These are phyloP conservation scores for Fusarium sp. DNA, from an alignment of 2,329 filamentous ascomycete species.

Conservation along the genomic window DNA sequence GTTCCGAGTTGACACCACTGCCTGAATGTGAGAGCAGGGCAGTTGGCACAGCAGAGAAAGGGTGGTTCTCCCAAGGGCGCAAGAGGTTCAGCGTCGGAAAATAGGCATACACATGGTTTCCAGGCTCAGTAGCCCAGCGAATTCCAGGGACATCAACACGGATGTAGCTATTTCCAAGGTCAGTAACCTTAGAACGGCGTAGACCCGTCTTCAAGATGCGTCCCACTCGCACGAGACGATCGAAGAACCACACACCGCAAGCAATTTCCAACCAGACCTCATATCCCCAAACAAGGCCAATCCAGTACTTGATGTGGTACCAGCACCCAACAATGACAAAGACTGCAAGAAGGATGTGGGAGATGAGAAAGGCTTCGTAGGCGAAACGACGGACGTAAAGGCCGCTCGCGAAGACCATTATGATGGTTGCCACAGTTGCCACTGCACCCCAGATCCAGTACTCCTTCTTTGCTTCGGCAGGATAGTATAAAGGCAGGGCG, in stretches of 20 bases:
- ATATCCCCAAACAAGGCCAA: slow-evolving; percentile 40
- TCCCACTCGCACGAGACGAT: slow-evolving; percentile 55
- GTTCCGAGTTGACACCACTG: background rate
- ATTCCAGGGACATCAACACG: slow-evolving; percentile 57
- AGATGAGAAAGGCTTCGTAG: slow-evolving; percentile 57
- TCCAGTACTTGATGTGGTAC: slow-evolving; percentile 52
- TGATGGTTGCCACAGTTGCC: slow-evolving; percentile 47
- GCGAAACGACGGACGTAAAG: slow-evolving; percentile 48
- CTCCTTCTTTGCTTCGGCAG: slow-evolving; percentile 36
- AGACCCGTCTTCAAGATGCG: slow-evolving; percentile 54
- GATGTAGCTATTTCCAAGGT: slow-evolving; percentile 49
- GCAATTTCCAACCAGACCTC: slow-evolving; percentile 55
- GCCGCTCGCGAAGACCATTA: slow-evolving; percentile 41
- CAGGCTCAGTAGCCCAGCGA: slow-evolving; percentile 43
- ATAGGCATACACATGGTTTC: slow-evolving; percentile 58
- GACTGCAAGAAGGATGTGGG: slow-evolving; percentile 54
- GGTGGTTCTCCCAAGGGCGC: slow-evolving; percentile 65
- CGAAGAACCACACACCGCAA: slow-evolving; percentile 51
- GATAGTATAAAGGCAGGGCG: slow-evolving; percentile 50
- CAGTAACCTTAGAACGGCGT: slow-evolving; percentile 51
- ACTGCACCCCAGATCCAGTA: slow-evolving; percentile 58
- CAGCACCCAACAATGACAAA: slow-evolving; percentile 55
- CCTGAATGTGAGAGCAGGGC: background rate
- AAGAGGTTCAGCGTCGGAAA: slow-evolving; percentile 58
- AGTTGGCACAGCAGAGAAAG: slow-evolving; percentile 57